These are phyloP conservation scores for Calonectria ilicicola DNA, from an alignment of 2,329 filamentous ascomycete species.

Conservation along the genomic window DNA sequence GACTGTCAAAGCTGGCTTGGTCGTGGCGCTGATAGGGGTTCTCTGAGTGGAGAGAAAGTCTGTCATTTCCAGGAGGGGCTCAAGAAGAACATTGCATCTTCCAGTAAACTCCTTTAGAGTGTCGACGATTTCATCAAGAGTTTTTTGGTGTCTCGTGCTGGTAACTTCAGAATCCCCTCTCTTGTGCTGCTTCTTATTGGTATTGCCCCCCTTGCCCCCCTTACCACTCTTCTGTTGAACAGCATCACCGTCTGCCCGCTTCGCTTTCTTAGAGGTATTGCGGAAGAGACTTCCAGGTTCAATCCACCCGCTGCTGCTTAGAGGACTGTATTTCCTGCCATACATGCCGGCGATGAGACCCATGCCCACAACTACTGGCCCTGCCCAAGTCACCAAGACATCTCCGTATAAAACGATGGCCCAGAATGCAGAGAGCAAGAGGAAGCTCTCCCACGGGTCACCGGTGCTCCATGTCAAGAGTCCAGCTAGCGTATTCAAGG, in stretches of 20 bases:
- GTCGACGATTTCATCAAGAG: slow-evolving; percentile 96
- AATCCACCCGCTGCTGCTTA: slow-evolving; percentile 85
- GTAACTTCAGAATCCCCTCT: slow-evolving; percentile 67
- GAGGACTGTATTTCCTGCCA: slow-evolving; percentile 85
- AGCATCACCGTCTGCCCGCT: slow-evolving; percentile 28
- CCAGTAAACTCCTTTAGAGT: slow-evolving; percentile 91
- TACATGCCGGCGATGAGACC: slow-evolving; percentile 93
- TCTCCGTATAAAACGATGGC: slow-evolving; percentile 87
- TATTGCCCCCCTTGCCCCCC: slow-evolving; percentile 32
- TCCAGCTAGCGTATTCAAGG: slow-evolving; percentile 86
- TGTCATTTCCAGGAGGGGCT: slow-evolving; percentile 88
- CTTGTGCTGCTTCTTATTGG: slow-evolving; percentile 52
- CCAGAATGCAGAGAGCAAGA: slow-evolving; percentile 90
- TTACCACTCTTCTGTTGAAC: slow-evolving; percentile 41
- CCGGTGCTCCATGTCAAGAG: slow-evolving; percentile 93
- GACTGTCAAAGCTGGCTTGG: slow-evolving; percentile 87
- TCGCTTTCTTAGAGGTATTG: slow-evolving; percentile 37
- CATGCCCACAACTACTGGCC: slow-evolving; percentile 84
- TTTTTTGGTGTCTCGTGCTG: slow-evolving; percentile 87
- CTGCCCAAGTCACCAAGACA: slow-evolving; percentile 81
- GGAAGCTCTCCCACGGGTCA: slow-evolving; percentile 97
- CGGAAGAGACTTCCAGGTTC: slow-evolving; percentile 57
- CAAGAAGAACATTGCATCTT: slow-evolving; percentile 90
- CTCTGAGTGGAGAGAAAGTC: slow-evolving; percentile 94
- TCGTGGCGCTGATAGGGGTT: slow-evolving; percentile 91